Percentiles rank a stretch among this genome's conserved stretches.
Evolutionary conservation across 1,284 basidiomycete genomes (phyloP).

Genomic region (Pseudozyma pruni): DNA sequence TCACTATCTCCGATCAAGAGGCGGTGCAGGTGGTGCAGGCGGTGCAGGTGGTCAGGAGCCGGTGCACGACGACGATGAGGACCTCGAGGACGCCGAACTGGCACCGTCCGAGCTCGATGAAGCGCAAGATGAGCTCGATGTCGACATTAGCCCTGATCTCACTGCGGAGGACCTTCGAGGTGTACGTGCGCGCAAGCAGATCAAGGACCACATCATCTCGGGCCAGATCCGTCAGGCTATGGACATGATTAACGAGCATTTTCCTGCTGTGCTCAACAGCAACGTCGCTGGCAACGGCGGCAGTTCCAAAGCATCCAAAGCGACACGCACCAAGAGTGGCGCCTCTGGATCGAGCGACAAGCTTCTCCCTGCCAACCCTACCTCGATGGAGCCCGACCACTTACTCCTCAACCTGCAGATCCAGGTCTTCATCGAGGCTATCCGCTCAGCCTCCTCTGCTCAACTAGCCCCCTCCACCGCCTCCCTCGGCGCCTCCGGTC

Average conservation of each 20-base stretch:
- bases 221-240: conserved; percentile 79
- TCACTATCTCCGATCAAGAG: background rate
- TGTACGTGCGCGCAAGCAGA: conserved; percentile 67
- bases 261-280: conserved; percentile 59
- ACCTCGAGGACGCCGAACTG: conserved; percentile 28
- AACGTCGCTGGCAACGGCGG: background rate
- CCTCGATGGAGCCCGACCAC: conserved; percentile 75
- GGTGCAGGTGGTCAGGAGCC: background rate
- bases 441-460: conserved; percentile 72
- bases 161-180: conserved; percentile 32
- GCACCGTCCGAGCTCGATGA: conserved; percentile 19
- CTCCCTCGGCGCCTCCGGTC: conserved; percentile 13
- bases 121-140: conserved; percentile 17
- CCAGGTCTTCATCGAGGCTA: conserved; percentile 82
- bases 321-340: conserved; percentile 5
- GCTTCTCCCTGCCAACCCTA: conserved; percentile 53
- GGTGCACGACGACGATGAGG: conserved; percentile 15
- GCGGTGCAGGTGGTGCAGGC: background rate
- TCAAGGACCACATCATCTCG: conserved; percentile 75
- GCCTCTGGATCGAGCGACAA: conserved; percentile 27
- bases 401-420: conserved; percentile 83
- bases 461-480: conserved; percentile 14
- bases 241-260: conserved; percentile 72
- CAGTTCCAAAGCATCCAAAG: conserved; percentile 10
- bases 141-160: conserved; percentile 43